Evolutionary conservation across 2,329 filamentous ascomycete species (phyloP).

Genomic region (Phialophora verrucosa): DNA sequence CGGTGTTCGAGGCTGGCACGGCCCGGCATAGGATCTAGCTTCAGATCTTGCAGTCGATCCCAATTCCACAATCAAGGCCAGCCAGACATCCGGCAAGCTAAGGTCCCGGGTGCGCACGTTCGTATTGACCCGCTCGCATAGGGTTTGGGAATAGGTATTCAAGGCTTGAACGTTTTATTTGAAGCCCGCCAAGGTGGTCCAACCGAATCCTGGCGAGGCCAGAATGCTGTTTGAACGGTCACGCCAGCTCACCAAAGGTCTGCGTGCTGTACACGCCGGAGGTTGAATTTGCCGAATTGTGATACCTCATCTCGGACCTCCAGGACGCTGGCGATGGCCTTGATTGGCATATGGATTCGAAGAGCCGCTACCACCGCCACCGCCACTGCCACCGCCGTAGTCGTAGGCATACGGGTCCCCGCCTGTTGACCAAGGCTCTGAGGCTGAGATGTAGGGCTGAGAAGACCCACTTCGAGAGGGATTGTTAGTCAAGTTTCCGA

Average conservation of each 20-base stretch:
- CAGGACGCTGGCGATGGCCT: conserved; percentile 35
- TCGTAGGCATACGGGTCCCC: conserved; percentile 30
- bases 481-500: conserved; percentile 20
- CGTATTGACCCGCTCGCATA: background rate
- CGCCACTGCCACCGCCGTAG: conserved; percentile 20
- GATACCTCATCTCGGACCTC: conserved; percentile 35
- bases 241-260: background rate
- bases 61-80: background rate
- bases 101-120: background rate
- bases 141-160: background rate
- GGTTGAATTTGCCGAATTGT: background rate
- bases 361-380: conserved; percentile 22
- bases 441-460: conserved; percentile 39
- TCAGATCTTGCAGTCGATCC: conserved; percentile 2
- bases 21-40: conserved; percentile 22
- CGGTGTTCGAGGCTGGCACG: conserved; percentile 23
- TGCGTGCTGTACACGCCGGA: background rate
- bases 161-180: background rate
- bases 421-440: conserved; percentile 38
- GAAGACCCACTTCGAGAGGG: conserved; percentile 26
- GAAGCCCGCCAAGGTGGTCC: conserved; percentile 2
- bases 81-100: background rate
- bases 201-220: background rate
- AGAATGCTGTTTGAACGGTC: background rate
- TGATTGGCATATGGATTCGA: conserved; percentile 32